Percentiles rank a stretch among this genome's conserved stretches.
Evolutionary conservation across 208 protist species (phyloP).

Genomic region (Giardia muris): DNA sequence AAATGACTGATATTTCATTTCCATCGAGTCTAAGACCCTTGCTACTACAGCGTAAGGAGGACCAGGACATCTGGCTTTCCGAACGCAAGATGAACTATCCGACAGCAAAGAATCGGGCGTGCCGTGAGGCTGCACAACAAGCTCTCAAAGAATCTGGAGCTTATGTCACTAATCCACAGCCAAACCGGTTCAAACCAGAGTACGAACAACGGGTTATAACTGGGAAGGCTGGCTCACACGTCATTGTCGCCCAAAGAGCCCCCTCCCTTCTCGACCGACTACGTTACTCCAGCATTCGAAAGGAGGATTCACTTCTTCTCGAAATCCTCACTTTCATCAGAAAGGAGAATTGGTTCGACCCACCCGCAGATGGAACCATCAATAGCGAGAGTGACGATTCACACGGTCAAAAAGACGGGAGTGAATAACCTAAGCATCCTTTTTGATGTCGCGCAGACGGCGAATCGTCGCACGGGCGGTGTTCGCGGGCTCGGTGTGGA

Average conservation of each 20-base stretch:
- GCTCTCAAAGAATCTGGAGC: neutral
- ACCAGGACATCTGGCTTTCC: neutral
- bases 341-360: neutral
- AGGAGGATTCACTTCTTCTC: neutral
- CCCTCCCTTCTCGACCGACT: neutral
- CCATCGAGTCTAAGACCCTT: neutral
- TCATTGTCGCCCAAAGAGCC: neutral
- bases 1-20: neutral
- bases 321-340: neutral
- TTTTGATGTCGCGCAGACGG: conserved; percentile 70
- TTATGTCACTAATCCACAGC: neutral
- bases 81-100: neutral
- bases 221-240: neutral
- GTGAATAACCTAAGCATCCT: neutral
- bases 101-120: neutral
- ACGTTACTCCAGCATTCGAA: neutral
- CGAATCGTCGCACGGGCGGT: conserved; percentile 84
- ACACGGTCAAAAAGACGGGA: neutral
- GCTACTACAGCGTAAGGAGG: neutral
- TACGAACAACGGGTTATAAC: neutral
- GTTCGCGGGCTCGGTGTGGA: conserved; percentile 67
- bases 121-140: neutral
- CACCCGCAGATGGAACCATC: neutral
- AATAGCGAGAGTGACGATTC: neutral
- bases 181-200: neutral